Percentiles rank a stretch among this genome's conserved stretches.
phyloP scores from a whole-genome alignment of 164 flowering plant genomes.

The Cinnamomum chago region DNA sequence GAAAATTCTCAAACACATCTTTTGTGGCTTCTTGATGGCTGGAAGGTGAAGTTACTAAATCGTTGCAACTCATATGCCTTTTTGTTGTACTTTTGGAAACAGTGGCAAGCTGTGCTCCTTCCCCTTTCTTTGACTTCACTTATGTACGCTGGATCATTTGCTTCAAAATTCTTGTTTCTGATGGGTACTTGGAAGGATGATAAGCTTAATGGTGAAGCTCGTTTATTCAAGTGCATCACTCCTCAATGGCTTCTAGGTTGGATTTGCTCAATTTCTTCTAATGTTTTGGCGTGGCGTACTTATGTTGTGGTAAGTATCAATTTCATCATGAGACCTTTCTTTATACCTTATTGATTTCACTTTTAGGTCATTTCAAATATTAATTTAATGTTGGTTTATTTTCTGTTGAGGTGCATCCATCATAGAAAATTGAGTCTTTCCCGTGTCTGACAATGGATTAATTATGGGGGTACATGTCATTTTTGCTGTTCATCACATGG shows the following conservation, averaged over 20 bases:
- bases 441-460: too few relatives aligned
- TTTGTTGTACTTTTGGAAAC: conserved; percentile 57
- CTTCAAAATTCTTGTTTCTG: conserved; percentile 34
- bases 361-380: too few relatives aligned
- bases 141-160: conserved; percentile 70
- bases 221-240: conserved; percentile 18
- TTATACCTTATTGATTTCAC: neutral
- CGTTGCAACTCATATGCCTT: conserved; percentile 33
- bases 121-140: conserved; percentile 79
- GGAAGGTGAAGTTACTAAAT: conserved; percentile 22
- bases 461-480: too few relatives aligned
- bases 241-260: conserved; percentile 13
- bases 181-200: conserved; percentile 41
- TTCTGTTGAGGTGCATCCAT: too few relatives aligned
- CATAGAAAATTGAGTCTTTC: too few relatives aligned
- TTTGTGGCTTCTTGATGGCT: conserved; percentile 42
- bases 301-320: conserved; percentile 69
- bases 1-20: conserved; percentile 23
- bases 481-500: too few relatives aligned
- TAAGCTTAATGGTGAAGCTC: conserved; percentile 12
- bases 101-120: conserved; percentile 82
- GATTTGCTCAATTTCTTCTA: conserved; percentile 33
- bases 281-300: conserved; percentile 73
- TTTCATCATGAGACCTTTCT: neutral
- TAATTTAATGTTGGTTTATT: too few relatives aligned